Percentiles rank a stretch among this genome's conserved stretches.
phyloP scores from a whole-genome alignment of 2,329 filamentous ascomycete genomes.

The Anthostomella pinea region DNA sequence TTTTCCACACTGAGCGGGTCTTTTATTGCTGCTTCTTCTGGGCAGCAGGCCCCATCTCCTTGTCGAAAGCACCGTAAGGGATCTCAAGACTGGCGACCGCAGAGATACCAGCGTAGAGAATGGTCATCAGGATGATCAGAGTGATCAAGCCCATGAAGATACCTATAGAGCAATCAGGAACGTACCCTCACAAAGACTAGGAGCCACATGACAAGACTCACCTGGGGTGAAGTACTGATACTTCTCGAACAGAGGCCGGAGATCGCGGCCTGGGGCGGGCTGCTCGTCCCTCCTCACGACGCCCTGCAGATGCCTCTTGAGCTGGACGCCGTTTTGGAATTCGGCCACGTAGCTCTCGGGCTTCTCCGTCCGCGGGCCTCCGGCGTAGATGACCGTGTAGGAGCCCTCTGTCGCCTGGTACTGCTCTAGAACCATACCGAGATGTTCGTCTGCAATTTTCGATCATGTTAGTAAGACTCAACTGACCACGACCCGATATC shows the following conservation, averaged over 20 bases:
- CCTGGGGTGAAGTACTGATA: conserved; percentile 94
- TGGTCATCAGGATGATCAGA: conserved; percentile 67
- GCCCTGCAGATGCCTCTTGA: conserved; percentile 59
- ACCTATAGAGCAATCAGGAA: conserved; percentile 47
- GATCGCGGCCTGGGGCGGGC: conserved; percentile 40
- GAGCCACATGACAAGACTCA: conserved; percentile 39
- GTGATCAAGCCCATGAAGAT: conserved; percentile 85
- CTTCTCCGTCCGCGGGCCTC: conserved; percentile 50
- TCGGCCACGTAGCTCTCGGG: conserved; percentile 61
- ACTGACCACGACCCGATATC: too few relatives aligned
- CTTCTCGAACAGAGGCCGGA: conserved; percentile 72
- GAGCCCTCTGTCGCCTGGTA: conserved; percentile 39
- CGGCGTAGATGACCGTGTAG: conserved; percentile 76
- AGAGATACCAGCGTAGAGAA: conserved; percentile 74
- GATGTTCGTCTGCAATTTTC: conserved; percentile 51
- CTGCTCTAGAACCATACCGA: conserved; percentile 47
- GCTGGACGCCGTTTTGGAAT: conserved; percentile 61
- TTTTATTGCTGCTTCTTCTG: conserved; percentile 74
- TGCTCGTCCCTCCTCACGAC: conserved; percentile 38
- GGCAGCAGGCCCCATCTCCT: conserved; percentile 85
- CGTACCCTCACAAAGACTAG: neutral
- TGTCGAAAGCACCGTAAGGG: conserved; percentile 92
- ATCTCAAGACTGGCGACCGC: conserved; percentile 81
- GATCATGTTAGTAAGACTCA: too few relatives aligned
- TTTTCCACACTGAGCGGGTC: conserved; percentile 2